Evolutionary conservation across 2,329 filamentous ascomycete species (phyloP).

Genomic region (Xylaria sp.): DNA sequence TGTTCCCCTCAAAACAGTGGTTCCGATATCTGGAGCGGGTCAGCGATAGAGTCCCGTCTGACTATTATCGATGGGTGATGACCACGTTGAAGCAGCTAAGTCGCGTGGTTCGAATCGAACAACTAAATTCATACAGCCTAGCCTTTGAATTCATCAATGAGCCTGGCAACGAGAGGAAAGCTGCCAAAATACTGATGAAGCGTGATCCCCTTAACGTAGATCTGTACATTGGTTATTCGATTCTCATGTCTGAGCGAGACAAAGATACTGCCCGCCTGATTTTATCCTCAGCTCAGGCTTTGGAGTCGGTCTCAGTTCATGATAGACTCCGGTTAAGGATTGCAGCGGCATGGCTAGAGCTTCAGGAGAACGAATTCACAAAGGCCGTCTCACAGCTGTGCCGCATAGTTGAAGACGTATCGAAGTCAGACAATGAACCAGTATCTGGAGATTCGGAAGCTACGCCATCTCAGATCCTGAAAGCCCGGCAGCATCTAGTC

Average conservation of each 20-base stretch:
- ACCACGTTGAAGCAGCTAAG: constrained; percentile 55
- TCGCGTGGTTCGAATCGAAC: constrained; percentile 39
- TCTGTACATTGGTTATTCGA: constrained; percentile 74
- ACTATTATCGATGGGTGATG: constrained; percentile 44
- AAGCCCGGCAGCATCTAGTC: constrained; percentile 47
- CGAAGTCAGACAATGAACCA: constrained; percentile 14
- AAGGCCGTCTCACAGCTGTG: constrained; percentile 39
- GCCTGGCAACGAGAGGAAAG: constrained; percentile 55
- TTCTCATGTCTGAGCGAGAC: constrained; percentile 59
- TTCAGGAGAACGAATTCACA: constrained; percentile 39
- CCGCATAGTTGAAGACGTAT: constrained; percentile 32
- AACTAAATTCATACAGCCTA: constrained; percentile 63
- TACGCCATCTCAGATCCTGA: constrained; percentile 45
- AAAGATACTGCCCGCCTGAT: constrained; percentile 58
- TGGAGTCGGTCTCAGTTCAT: constrained; percentile 23
- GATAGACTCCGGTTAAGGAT: constrained; percentile 46
- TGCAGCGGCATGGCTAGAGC: constrained; percentile 63
- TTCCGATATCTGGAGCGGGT: constrained; percentile 38
- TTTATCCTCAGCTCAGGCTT: constrained; percentile 55
- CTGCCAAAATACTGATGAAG: constrained; percentile 70
- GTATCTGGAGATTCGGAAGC: constrained; percentile 18
- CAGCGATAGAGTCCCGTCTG: constrained; percentile 26
- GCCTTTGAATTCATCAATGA: constrained; percentile 59
- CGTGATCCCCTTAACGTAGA: constrained; percentile 55
- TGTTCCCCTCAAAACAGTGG: constrained; percentile 44